Evolutionary conservation across 768 basidiomycete species (phyloP), one percentile per base, ranked within the genome.

Genomic region (Boletus tomentosulus): DNA sequence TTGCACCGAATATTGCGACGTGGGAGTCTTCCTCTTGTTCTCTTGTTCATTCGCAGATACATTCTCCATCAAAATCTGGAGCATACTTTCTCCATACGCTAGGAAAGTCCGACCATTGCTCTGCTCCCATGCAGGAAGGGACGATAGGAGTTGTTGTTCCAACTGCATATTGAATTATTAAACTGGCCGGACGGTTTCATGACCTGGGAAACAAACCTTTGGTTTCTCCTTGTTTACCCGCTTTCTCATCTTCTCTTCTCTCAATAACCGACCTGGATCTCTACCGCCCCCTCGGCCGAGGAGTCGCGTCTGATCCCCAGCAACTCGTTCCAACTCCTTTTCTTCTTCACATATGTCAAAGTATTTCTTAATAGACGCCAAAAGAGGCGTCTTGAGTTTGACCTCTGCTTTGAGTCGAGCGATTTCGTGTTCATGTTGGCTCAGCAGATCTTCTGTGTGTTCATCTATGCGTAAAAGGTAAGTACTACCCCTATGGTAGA

Each of bases 201-300:
- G 10, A 19, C 2, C 24, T 7, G 27, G 35, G 19, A 42, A 19
- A 48, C 46, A 73, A 66, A 97, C 96, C 66, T 89, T 81, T 27
- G 96, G 96, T 65, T 97, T 98, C 73, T 96, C 88, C 67, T 91
- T 89, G 53, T 78, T 79, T 13, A 99, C 93, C 28, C 95, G 78
- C 69, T 98, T 98, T 50, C 96, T 80, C 87, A 96, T 92, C 78
- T 97, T 97, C 75, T 98, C 96, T 71, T 99, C 96, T 55, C 92
- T 80, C 49, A 98, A 72, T 34, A 99, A 71, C 19, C 92, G 76
- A 6, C 92, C 92, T 6, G 92, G 88, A 74, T 93, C 89, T 52
- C 92, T 78, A 3, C 85, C 56, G 2, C 69, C 74, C 27, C 90
- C 91, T 63, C 90, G 80, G 15, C 91, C 91, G 4, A 89, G 80